Evolutionary conservation across 208 protist species (phyloP).

Genomic region (Trichomonas gallinae): DNA sequence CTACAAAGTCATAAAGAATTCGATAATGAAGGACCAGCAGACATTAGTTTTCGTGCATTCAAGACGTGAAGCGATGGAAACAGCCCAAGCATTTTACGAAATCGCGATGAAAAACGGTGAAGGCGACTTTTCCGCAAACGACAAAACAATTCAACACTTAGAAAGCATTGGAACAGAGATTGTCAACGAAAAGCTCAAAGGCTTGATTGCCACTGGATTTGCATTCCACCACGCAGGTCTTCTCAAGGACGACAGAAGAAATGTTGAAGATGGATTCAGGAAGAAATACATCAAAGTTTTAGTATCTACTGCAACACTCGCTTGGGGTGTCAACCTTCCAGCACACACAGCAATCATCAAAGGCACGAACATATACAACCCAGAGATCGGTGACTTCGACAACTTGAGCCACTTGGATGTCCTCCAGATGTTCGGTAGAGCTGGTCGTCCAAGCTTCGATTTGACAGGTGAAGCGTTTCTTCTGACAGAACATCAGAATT

Average conservation of each 20-base stretch:
- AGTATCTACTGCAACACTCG: conserved; percentile 95
- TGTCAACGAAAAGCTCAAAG: conserved; percentile 55
- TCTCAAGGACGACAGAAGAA: conserved; percentile 65
- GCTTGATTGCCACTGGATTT: conserved; percentile 82
- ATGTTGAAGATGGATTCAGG: conserved; percentile 92
- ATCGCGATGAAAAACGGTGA: conserved; percentile 26
- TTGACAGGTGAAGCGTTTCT: conserved; percentile 75
- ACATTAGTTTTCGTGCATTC: conserved; percentile 97
- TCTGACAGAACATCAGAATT: conserved; percentile 74
- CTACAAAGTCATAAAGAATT: conserved; percentile 76
- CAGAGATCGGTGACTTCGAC: conserved; percentile 73
- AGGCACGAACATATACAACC: conserved; percentile 95
- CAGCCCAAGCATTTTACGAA: conserved; percentile 67
- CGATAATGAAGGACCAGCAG: conserved; percentile 48
- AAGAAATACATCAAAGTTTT: conserved; percentile 75
- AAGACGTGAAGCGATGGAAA: conserved; percentile 88
- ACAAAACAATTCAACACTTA: not conserved
- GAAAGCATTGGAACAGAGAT: conserved; percentile 58
- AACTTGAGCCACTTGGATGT: conserved; percentile 90
- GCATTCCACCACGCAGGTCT: conserved; percentile 98
- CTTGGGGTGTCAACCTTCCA: conserved; percentile 99
- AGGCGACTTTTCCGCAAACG: not conserved
- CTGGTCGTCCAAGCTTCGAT: conserved; percentile 82
- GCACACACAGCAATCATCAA: conserved; percentile 99
- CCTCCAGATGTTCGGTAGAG: conserved; percentile 97